Percentiles rank a stretch among this genome's conserved stretches.
These are phyloP conservation scores for Kodamaea sp. DNA, from an alignment of 1,139 yeast species.

Conservation along the genomic window DNA sequence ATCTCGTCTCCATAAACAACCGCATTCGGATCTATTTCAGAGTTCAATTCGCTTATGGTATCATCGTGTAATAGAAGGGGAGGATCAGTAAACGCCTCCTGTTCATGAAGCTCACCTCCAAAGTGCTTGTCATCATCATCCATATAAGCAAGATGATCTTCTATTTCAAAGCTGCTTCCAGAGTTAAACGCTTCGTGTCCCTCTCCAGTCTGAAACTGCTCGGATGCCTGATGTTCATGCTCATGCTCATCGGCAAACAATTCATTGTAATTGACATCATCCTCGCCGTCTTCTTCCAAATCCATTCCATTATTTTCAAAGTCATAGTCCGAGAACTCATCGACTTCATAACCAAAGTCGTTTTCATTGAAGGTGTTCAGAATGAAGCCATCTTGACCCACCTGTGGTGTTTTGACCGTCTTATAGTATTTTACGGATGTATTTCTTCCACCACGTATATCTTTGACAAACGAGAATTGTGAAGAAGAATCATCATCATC, in stretches of 20 bases:
- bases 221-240: neutral
- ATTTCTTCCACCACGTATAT: conserved; percentile 54
- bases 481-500: conserved; percentile 35
- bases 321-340: conserved; percentile 40
- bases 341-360: conserved; percentile 36
- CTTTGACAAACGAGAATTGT: conserved; percentile 58
- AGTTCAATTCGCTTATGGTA: neutral
- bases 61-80: too few relatives aligned
- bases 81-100: too few relatives aligned
- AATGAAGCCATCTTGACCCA: conserved; percentile 7
- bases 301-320: conserved; percentile 46
- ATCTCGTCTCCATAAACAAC: conserved; percentile 27
- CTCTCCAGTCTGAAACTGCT: too few relatives aligned
- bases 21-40: conserved; percentile 9
- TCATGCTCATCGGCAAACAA: conserved; percentile 19
- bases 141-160: too few relatives aligned
- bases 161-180: too few relatives aligned
- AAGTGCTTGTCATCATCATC: too few relatives aligned
- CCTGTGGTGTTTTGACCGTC: conserved; percentile 24
- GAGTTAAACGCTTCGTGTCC: too few relatives aligned
- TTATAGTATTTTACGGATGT: conserved; percentile 61
- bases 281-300: conserved; percentile 46
- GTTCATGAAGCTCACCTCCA: too few relatives aligned
- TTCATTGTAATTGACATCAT: conserved; percentile 29
- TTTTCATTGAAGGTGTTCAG: conserved; percentile 24